Base-by-base conservation (phyloP, 768 basidiomycete genomes). In the Suillus sp. region DNA sequence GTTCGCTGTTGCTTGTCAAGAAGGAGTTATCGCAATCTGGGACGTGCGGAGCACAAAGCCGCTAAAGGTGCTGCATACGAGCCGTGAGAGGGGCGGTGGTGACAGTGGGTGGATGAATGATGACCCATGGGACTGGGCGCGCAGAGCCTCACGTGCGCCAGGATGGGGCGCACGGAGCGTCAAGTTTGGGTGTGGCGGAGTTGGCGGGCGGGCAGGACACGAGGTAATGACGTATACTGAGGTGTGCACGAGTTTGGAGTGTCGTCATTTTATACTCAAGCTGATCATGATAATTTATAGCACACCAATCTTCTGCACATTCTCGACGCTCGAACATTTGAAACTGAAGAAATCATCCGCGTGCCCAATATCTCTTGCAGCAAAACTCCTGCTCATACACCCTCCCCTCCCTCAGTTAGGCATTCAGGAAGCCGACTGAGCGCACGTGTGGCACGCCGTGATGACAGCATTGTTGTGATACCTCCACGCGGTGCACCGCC, bases 201-300 rank as follows among this genome's bases (percentile, higher is more conserved):
- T 77, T 27, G 74, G 75, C 59, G 81, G 78, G 64, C 75, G 76
- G 16, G 70, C 77, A 51, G 84, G 86, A 30, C 83, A 85, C 65
- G 95, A 96, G 74, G 74, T 95, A 1, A 85, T 96, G 85, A 88
- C 86, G 0, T 97, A 95, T 76, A 93, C 95, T 18, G 95, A 96
- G 86, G 93, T 94, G 65, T 61, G 85, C 64, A 9, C 60, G 18
- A 16, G 34, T 51, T 30, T 16, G 18, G 16, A 51, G 50, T 50
- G 32, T 64, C 3, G 1, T 32, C n/a, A 10, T 40, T 4, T 38
- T 60, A 20, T 37, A 25, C 8, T 56, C 37, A 27, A 38, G 25
- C 53, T 56, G 34, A 54, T 63, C 56, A 57, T 68, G 27, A 74
- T 65, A 14, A 56, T 54, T 25, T 20, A 25, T 67, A 95, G 92